Evolutionary conservation across 2,329 filamentous ascomycete species (phyloP), one percentile per base, ranked within the genome.

Genomic region (Nemania diffusa): DNA sequence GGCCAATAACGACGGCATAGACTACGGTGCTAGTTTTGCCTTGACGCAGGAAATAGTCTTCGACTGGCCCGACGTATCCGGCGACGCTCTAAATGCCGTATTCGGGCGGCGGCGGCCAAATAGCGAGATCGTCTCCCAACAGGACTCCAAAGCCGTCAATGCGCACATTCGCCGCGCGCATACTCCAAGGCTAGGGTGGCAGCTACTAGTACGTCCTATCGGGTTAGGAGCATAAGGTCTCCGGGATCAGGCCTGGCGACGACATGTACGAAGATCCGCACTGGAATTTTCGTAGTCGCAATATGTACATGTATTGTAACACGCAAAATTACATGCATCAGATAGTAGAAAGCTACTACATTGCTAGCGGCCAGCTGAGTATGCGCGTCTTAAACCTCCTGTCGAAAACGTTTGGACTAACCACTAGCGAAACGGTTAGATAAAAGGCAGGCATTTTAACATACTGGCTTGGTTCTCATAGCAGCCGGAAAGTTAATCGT

Each of bases 391-490:
- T 69, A 37, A 69, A 64, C 9, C 64, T 69, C 11, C 46, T 69
- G 13, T 69, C 67, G 15, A 64, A 60, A 27, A 55, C 64, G 8
- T 69, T 69, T n/a, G n/a, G n/a, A n/a, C n/a, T 15, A 69, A 69
- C 22, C 67, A 69, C 53, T 69, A 64, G 67, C 64, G 67, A 50
- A 64, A 69, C n/a, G 67, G 67, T 15, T 69, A 64, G 67, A 69
- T 69, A 64, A 69, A 66, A 46, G 61, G 29, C 17, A 64, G 62
- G 8, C 44, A 61, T 7, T 69, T 69, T 13, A 64, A 11, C 34
- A 64, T 1, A 67, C 64, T 4, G 67, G 67, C 17, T 44, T 69
- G 17, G 57, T 62, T n/a, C 64, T 64, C 6, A 63, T 69, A 24
- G n/a, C 67, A 2, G 51, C 60, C 24, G 64, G 53, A 34, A 64